Evolutionary conservation across 106 monocot species (phyloP), one percentile per base, ranked within the genome.

Genomic region (Ottelia alismoides): DNA sequence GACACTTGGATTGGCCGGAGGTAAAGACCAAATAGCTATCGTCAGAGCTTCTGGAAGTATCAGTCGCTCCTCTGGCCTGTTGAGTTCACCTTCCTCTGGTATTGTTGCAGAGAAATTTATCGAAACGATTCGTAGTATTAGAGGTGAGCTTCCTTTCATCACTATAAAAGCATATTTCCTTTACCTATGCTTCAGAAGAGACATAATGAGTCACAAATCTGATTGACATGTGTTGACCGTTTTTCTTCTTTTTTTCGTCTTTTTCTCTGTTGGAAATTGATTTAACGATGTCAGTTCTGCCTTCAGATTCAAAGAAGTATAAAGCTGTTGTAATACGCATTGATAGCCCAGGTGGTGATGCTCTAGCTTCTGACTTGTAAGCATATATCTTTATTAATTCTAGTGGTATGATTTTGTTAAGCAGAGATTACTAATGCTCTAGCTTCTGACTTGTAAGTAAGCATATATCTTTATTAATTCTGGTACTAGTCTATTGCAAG

Each of bases 271-370:
- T 35, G 35, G 12, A 24, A 11, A 21, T n/a, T 45, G 20, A 35
- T 59, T 53, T 47, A 27, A 56, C 25, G 20, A 19, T 52, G 43
- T 35, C 35, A 12, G 12, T 35, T 6, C 35, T 32, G 1, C 30
- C 66, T 67, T 25, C 72, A 92, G 96, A 96, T 11, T 82, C 88
- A 60, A 67, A 78, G 45, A 88, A 16, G 71, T 96, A 82, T 45
- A 89, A 96, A 55, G 88, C 84, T 64, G 88, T 81, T 60, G 68
- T 96, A 22, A 54, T 96, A 47, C 75, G 88, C 60, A 96, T 96
- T 70, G 96, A 96, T 65, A 96, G 96, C 64, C 89, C 96, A 51
- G 96, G 96, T 17, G 89, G 96, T 64, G 96, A 96, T 79, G 96
- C 89, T 60, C 72, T 96, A 55, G 89, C 89, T 65, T 96, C 96